Base-by-base conservation (phyloP, 176 grass and related monocot genomes). In the Secale cereale region DNA sequence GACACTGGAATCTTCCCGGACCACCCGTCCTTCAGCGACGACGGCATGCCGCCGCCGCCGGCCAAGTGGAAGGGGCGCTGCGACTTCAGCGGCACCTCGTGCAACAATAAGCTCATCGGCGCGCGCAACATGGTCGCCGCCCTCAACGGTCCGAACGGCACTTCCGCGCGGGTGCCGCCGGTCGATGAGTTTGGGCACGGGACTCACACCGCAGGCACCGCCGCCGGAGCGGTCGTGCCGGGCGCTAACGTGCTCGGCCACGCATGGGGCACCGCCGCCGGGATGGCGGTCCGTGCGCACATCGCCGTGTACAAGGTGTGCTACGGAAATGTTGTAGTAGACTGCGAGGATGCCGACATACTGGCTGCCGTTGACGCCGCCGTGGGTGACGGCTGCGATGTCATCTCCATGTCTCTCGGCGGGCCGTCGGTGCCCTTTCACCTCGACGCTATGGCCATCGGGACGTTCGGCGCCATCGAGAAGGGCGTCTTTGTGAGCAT, bases 11-110 rank as follows among this genome's bases (percentile, higher is more conserved):
- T 19, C 28, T 17, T 31, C 28, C 28, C 63, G 0, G 13, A 31
- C 5, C 63, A 65, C 28, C 63, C 28, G 1, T 65, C 63, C 63
- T 65, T 65, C 63, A 30, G 28, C 63, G 63, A 32, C 63, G 6
- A 31, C 1, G 94, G 81, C 23, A 89, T 97, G 83, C 86, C 87
- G 5, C 62, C 83, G 4, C 92, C 86, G 26, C 89, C 92, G 7
- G 37, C 79, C 5, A 94, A 86, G 67, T 94, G 88, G 88, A 94
- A 89, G 66, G 92, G 89, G 0, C 59, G 66, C 6, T 94, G 92
- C 35, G 81, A 83, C 59, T 91, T 94, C 73, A 89, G 89, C 33
- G 15, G 8, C 15, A 50, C 43, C 40, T 75, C 72, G 1, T 75
- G 72, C 72, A 75, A 75, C 72, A 50, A 52, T 8, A 75, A 75